Evolutionary conservation across 2,329 filamentous ascomycete genomes (phyloP).

Genomic region (Emmonsiellopsis sp.): DNA sequence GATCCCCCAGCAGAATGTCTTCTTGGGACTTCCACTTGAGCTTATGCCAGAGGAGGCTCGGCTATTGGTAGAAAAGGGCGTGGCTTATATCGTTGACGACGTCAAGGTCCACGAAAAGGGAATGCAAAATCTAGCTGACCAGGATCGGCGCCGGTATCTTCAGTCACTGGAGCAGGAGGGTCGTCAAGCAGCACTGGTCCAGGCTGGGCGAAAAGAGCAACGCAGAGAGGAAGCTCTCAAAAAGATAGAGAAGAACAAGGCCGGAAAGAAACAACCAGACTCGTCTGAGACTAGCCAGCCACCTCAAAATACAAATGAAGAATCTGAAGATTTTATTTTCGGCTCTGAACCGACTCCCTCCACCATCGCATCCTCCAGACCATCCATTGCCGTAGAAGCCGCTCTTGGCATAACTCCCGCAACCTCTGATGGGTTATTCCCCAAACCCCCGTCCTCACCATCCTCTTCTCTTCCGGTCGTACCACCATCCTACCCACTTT

Average conservation of each 20-base stretch:
- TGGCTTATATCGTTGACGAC: conserved; percentile 76
- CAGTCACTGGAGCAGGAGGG: conserved; percentile 46
- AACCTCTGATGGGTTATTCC: conserved; percentile 39
- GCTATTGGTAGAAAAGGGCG: conserved; percentile 65
- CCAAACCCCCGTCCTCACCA: conserved; percentile 16
- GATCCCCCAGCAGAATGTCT: conserved; percentile 88
- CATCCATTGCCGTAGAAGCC: conserved; percentile 11
- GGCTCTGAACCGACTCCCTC: conserved; percentile 3
- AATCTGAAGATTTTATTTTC: conserved; percentile 8
- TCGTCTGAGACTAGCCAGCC: conserved; percentile 4
- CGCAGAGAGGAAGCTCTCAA: conserved; percentile 41
- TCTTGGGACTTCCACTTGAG: conserved; percentile 79
- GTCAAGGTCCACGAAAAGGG: conserved; percentile 56
- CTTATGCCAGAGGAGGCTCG: conserved; percentile 84
- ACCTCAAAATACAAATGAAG: conserved; percentile 5
- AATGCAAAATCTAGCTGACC: conserved; percentile 49
- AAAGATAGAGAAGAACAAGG: conserved; percentile 36
- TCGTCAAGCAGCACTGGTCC: conserved; percentile 39
- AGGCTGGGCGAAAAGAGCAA: conserved; percentile 39
- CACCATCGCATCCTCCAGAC: conserved; percentile 4
- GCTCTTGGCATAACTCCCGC: conserved; percentile 39
- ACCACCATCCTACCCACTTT: conserved; percentile 59
- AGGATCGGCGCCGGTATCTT: conserved; percentile 54
- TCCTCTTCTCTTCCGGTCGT: conserved; percentile 25
- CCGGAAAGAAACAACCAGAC: conserved; percentile 12